Evolutionary conservation across 495 filamentous ascomycete genomes (phyloP), one percentile per base, ranked within the genome.

Genomic region (Daldinia grandis): DNA sequence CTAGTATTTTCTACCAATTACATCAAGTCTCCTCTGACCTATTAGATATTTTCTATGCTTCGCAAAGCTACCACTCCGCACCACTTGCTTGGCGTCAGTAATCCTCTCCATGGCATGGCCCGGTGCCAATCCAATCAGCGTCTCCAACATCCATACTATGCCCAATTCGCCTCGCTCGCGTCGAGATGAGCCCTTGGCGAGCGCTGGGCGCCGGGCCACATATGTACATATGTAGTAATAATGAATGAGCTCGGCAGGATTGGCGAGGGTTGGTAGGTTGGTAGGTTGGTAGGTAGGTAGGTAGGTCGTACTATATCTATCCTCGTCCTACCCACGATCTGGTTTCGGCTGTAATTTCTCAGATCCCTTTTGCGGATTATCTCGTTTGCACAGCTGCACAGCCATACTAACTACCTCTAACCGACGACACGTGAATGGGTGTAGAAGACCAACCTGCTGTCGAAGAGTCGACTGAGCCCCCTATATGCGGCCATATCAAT

Each of bases 401-500:
- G 56, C 17, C 65, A 68, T 40, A 58, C 51, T 28, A 50, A 15
- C 64, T 62, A 53, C 17, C n/a, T n/a, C n/a, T 49, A 59, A 49
- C 55, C 65, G 53, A 69, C 58, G 40, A 73, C 62, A 76, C 73
- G 53, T 83, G 81, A 83, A 83, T 83, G 81, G 81, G 81, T 76
- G 80, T 79, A 81, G 81, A 80, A 79, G 81, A 76, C 72, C 79
- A 79, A 61, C 68, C 74, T 74, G 74, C 73, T 74, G 81, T 82
- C 80, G 81, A 83, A 80, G 81, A 77, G 76, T 81, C 81, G 81
- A 81, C 81, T 78, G 81, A 83, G 74, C 81, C 81, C 80, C 81
- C 81, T 83, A 83, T 83, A 83, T 76, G 81, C 80, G 78, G 78
- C 77, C 71, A 77, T 55, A 78, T 71, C 69, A 58, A 77, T 78